A percentile compares a stretch with the other conserved stretches of the same genome.
Evolutionary conservation across 805 yeast genomes (phyloP).

Genomic region (Jamesozyma piceae): DNA sequence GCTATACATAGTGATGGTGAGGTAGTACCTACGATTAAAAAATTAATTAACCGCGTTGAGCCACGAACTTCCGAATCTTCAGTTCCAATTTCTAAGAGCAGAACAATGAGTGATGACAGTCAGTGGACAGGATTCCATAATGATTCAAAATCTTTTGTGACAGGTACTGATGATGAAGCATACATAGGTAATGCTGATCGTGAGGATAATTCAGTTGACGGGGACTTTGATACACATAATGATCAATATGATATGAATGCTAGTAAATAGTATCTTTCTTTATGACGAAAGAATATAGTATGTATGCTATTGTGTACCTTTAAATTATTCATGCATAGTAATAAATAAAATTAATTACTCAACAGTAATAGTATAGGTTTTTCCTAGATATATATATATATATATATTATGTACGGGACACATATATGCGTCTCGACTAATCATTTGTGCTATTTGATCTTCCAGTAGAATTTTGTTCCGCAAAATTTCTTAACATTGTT

Average conservation of each 20-base stretch:
- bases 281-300: neutral
- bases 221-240: conserved; percentile 1
- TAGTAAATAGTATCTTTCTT: neutral
- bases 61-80: neutral
- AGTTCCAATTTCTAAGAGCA: neutral
- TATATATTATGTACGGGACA: too few species aligned
- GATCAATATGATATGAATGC: neutral
- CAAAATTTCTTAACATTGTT: conserved; percentile 7
- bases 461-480: neutral
- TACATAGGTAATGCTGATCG: conserved; percentile 20
- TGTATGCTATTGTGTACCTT: too few species aligned
- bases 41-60: neutral
- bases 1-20: conserved; percentile 11
- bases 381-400: too few species aligned
- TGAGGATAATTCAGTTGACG: conserved; percentile 18
- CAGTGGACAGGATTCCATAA: conserved; percentile 14
- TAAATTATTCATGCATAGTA: too few species aligned
- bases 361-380: too few species aligned
- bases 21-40: neutral
- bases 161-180: conserved; percentile 14
- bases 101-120: conserved; percentile 15
- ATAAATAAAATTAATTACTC: too few species aligned
- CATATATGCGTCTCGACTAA: too few species aligned
- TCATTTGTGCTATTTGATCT: too few species aligned
- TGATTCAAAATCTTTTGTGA: conserved; percentile 11